Evolutionary conservation across 2,329 filamentous ascomycete species (phyloP).

Genomic region (Trichoderma oligosporum): DNA sequence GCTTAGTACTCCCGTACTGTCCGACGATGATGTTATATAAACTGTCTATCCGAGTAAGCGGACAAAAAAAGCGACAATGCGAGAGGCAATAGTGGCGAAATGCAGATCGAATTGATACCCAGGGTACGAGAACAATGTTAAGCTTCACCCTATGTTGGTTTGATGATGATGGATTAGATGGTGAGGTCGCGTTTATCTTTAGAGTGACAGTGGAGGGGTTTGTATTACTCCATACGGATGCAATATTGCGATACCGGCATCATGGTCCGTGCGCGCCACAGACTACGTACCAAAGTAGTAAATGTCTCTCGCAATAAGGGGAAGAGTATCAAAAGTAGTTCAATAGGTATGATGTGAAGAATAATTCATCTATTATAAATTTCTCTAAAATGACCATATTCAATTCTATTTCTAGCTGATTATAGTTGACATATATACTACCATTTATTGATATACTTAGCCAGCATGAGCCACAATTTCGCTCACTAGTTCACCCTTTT

Average conservation of each 20-base stretch:
- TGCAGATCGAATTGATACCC: neutral
- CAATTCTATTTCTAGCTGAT: constrained; percentile 12
- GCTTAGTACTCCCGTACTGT: constrained; percentile 4
- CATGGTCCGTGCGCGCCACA: neutral
- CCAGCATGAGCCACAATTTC: constrained; percentile 96
- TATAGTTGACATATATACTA: constrained; percentile 11
- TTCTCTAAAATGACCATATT: constrained; percentile 18
- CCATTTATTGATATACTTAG: constrained; percentile 38
- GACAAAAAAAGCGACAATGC: neutral
- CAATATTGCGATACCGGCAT: constrained; percentile 14
- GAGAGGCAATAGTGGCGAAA: neutral
- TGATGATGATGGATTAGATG: neutral
- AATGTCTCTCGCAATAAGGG: neutral
- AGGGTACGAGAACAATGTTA: neutral
- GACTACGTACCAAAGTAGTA: neutral
- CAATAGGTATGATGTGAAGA: no score
- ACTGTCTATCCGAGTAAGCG: neutral
- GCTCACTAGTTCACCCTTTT: constrained; percentile 71
- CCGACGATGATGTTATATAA: neutral
- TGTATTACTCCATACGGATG: neutral
- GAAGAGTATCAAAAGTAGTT: no score
- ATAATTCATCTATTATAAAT: no score
- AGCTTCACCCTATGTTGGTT: neutral
- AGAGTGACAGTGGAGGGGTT: constrained; percentile 15
- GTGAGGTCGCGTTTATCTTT: constrained; percentile 12